Conservation (phyloP, 208 protist species). For the Leptomonas seymouri region DNA sequence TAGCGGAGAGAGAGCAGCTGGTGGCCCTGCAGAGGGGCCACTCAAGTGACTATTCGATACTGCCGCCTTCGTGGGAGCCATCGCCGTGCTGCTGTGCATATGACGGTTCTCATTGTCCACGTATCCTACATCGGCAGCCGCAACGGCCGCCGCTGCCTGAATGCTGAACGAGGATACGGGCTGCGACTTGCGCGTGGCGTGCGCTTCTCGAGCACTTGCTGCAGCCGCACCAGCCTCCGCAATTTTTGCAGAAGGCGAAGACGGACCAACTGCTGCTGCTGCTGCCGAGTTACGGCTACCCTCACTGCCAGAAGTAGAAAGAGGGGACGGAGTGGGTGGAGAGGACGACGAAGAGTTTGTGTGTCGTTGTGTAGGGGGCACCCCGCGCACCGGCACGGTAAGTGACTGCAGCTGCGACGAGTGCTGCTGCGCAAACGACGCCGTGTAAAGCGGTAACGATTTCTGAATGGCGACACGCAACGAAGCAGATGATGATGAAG, state of each 20-base stretch:
- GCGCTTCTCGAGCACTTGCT: neutral
- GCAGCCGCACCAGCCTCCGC: neutral
- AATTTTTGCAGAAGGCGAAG: neutral
- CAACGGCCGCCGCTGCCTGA: conserved; percentile 9
- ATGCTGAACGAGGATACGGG: conserved; percentile 18
- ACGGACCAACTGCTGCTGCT: neutral
- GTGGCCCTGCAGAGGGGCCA: no score
- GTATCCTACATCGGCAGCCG: neutral
- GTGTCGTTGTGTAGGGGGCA: neutral
- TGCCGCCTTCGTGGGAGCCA: neutral
- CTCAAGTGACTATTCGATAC: no score
- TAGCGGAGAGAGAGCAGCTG: no score
- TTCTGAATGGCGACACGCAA: conserved; percentile 1
- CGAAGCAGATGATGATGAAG: conserved; percentile 5
- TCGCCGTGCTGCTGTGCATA: neutral
- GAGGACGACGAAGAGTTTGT: conserved; percentile 7
- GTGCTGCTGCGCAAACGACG: neutral
- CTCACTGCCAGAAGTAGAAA: conserved; percentile 20
- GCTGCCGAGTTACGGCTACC: neutral
- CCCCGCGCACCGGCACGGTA: neutral
- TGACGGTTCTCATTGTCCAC: neutral
- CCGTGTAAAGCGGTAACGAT: neutral
- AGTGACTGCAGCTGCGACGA: neutral
- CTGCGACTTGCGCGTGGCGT: neutral
- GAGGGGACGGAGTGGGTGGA: conserved; percentile 21